Evolutionary conservation across 257 asterid genomes (phyloP).

Genomic region (Solanum chiquidenum): DNA sequence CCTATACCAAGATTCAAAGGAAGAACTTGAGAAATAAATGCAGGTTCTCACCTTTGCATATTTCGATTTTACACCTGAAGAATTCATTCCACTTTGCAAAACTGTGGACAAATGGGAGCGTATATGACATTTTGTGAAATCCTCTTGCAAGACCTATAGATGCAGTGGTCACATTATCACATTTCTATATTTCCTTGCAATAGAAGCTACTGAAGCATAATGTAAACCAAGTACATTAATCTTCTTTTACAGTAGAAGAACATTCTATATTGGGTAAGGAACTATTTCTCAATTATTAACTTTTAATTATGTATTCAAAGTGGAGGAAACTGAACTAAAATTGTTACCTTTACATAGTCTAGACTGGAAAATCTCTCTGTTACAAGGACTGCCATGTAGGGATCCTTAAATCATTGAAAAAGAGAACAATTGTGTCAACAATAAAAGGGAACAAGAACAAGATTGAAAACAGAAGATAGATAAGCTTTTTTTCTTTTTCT

Average conservation of each 20-base stretch:
- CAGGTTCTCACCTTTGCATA: conserved; percentile 52
- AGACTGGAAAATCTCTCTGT: conserved; percentile 61
- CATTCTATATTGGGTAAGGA: background rate
- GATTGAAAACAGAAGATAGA: background rate
- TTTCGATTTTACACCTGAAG: conserved; percentile 15
- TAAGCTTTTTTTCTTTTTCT: background rate
- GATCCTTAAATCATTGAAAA: conserved; percentile 41
- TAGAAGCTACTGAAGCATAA: background rate
- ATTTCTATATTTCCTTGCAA: background rate
- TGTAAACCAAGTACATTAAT: background rate
- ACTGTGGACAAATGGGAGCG: conserved; percentile 61
- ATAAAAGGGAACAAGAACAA: background rate
- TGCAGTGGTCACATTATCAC: background rate
- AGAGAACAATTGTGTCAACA: background rate
- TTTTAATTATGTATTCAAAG: background rate
- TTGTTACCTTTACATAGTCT: conserved; percentile 52
- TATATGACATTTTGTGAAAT: conserved; percentile 69
- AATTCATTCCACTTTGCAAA: conserved; percentile 16
- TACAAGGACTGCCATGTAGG: conserved; percentile 77
- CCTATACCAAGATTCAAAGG: background rate
- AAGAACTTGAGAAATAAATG: background rate
- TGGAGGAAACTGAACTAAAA: background rate
- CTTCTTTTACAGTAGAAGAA: background rate
- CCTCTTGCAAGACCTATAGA: conserved; percentile 80
- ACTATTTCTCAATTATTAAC: background rate